Evolutionary conservation across 1,284 basidiomycete genomes (phyloP), one percentile per base, ranked within the genome.

Genomic region (Prillingera fragicola): DNA sequence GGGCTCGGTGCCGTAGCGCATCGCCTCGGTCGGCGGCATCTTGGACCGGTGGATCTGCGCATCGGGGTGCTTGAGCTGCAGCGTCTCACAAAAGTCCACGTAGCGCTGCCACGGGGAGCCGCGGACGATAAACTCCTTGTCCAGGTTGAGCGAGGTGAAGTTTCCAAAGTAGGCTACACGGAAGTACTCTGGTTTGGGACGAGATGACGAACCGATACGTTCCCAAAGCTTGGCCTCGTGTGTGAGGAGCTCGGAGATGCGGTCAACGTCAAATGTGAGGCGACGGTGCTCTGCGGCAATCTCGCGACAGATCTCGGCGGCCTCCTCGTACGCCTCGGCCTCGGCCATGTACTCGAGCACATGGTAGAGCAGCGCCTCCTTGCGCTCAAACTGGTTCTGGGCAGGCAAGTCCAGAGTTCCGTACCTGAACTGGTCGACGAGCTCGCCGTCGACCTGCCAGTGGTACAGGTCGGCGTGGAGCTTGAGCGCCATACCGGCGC

Each of bases 291-390:
- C 87, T 49, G 76, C 78, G 10, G 83, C 83, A 10, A 95, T 73
- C 57, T 94, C 91, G 70, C 87, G 87, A 73, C 89, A 95, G 43
- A 97, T 85, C 50, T 89, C 86, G 40, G 95, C 81, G 2, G 90
- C 91, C 43, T 81, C 85, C 70, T 98, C 94, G 81, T 90, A 97
- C 4, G 94, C 91, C 62, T 94, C 90, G 2, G 92, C 94, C 70
- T 90, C 88, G 41, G 87, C 87, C 17, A 91, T 78, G 60, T 89
- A 89, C 65, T 91, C 87, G 31, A 92, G 75, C 49, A 88, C 88
- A 43, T 90, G 74, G 33, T 91, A 76, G 53, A 84, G 87, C 1
- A 94, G 72, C 0, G 87, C 87, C 70, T 97, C 94, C 65, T 95
- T 96, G 37, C 94, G 80, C 44, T 87, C 86, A 70, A 96, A 97